Conservation (phyloP, 1,139 yeast genomes). For the Pneumocystis sp. region DNA sequence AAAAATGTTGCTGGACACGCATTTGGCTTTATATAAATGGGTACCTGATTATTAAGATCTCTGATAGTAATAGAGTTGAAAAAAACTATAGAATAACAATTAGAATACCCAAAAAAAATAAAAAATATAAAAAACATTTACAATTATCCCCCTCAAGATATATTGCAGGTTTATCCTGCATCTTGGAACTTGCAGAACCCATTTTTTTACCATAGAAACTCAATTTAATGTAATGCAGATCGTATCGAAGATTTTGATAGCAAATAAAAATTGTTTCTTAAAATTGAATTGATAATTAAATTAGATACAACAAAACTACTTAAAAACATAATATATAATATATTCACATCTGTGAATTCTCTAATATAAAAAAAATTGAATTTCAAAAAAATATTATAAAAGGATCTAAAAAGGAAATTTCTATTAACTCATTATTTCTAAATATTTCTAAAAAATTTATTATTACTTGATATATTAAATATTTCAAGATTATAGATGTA, state of each 20-base stretch:
- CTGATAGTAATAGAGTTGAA: not conserved
- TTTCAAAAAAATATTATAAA: too few species aligned
- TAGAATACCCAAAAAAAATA: not conserved
- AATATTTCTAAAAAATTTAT: too few species aligned
- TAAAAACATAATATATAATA: not conserved
- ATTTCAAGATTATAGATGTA: too few species aligned
- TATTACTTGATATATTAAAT: too few species aligned
- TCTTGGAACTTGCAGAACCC: not conserved
- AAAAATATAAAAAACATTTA: not conserved
- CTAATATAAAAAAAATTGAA: too few species aligned
- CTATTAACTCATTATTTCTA: not conserved
- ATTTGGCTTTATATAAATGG: not conserved
- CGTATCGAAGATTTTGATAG: not conserved
- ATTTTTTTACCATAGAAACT: not conserved
- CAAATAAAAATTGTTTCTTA: not conserved
- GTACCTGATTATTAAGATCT: not conserved
- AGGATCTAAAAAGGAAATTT: not conserved
- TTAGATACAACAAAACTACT: not conserved
- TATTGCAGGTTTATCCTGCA: not conserved
- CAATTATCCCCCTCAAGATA: not conserved
- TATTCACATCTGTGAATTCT: too few species aligned
- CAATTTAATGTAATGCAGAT: not conserved
- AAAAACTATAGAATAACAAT: not conserved
- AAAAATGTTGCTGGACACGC: not conserved
- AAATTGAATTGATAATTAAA: not conserved